Evolutionary conservation across 176 grass and related monocot species (phyloP), one percentile per base, ranked within the genome.

Genomic region (Hordeum marinum): DNA sequence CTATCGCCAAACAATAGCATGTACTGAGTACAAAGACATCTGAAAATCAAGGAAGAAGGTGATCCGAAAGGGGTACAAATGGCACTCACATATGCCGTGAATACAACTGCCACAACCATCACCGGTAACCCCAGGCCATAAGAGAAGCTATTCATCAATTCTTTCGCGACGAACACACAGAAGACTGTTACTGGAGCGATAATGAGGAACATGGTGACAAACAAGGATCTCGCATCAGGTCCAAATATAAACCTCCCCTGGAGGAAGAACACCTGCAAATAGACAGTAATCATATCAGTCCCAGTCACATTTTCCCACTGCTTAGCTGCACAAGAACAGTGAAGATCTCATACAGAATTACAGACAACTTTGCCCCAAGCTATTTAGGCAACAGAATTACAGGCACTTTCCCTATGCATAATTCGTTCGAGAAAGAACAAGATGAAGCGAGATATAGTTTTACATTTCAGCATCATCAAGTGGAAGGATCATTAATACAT

Each of bases 231-330:
- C 34, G 86, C 93, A 82, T 98, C 96, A 25, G 96, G 96, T 29
- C 95, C 96, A 85, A 98, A 98, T 87, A 98, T 82, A 84, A 98
- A 95, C 80, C 91, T 93, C 91, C 96, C 96, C 88, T 87, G 40
- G 57, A 98, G 87, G 68, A 98, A 80, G 90, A 98, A 98, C 13
- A 95, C 83, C 96, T 95, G 87, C 45, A 77, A 84, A 11, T 11
- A 35, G 57, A 71, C 9, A 24, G 14, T 31, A 50, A 87, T 55
- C 1, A 23, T 41, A 45, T 78, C 62, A 41, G 41, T 83, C 27
- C 5, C 41, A 61, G 14, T 48, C 75, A 80, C n/a, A 75, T 45
- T 60, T 61, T 13, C 7, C 55, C 50, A 66, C 13, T 66, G 11
- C 20, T 73, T 5, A 43, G 17, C 3, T 77, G 9, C 29, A 43